Evolutionary conservation across 2,329 filamentous ascomycete species (phyloP).

Genomic region (Rhynchosporium graminicola): DNA sequence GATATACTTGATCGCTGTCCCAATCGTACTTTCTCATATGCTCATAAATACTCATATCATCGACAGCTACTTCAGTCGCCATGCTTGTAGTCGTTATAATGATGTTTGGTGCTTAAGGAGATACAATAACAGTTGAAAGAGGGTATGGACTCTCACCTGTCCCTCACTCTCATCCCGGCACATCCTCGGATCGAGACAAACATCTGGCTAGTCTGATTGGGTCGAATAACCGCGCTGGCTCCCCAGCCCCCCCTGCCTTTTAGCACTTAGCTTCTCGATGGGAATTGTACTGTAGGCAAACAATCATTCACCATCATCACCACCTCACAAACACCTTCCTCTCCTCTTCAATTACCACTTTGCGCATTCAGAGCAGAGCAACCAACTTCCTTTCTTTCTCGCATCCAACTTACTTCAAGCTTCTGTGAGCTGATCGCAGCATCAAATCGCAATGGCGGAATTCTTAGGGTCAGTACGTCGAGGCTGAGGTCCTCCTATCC

Average conservation of each 20-base stretch:
- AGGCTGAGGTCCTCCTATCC: conserved; percentile 23
- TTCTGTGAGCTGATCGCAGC: conserved; percentile 40
- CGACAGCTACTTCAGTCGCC: conserved; percentile 31
- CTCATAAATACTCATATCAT: conserved; percentile 51
- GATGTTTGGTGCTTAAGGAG: conserved; percentile 3
- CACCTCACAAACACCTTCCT: conserved; percentile 22
- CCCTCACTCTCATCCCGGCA: background rate
- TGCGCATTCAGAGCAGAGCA: background rate
- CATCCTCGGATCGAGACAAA: background rate
- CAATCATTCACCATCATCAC: conserved; percentile 2
- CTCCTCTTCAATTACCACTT: conserved; percentile 18
- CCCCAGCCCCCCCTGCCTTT: conserved; percentile 30
- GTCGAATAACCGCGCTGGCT: background rate
- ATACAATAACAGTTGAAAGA: too few species aligned
- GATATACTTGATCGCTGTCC: conserved; percentile 67
- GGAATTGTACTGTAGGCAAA: conserved; percentile 25
- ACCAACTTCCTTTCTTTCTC: conserved; percentile 13
- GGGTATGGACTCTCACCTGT: too few species aligned
- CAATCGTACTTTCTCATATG: conserved; percentile 68
- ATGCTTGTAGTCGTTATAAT: conserved; percentile 20
- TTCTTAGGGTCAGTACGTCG: conserved; percentile 55
- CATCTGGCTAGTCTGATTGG: background rate
- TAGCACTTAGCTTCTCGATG: conserved; percentile 21
- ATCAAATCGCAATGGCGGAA: conserved; percentile 52
- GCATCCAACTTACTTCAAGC: conserved; percentile 24